A percentile compares a stretch with the other conserved stretches of the same genome.
Conservation (phyloP, 441 rosid genomes). For the Breynia disticha region DNA sequence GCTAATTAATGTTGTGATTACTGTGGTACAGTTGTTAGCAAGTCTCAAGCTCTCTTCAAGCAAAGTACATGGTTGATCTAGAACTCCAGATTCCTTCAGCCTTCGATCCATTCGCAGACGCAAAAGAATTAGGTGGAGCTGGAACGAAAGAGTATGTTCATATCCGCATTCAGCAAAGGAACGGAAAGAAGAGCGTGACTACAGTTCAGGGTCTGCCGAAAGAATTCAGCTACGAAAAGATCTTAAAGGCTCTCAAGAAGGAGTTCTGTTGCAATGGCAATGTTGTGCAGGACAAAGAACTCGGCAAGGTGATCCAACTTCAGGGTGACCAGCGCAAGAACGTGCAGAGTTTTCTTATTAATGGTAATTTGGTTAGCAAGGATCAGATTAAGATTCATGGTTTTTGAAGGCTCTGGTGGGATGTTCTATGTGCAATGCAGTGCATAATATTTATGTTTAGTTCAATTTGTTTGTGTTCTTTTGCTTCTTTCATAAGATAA, state of each 20-base stretch:
- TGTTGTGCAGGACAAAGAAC: constrained; percentile 75
- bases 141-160: constrained; percentile 81
- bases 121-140: constrained; percentile 38
- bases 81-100: constrained; percentile 49
- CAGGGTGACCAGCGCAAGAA: constrained; percentile 89
- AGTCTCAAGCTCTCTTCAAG: constrained; percentile 5
- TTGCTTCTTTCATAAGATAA: not conserved
- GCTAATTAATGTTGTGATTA: not conserved
- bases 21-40: not conserved
- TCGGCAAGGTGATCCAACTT: constrained; percentile 72
- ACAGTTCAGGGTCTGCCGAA: constrained; percentile 83
- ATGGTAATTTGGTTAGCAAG: constrained; percentile 41
- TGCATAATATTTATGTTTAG: not conserved
- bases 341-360: constrained; percentile 49
- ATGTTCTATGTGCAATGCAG: too few relatives aligned
- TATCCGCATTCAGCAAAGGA: constrained; percentile 77
- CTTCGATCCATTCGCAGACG: constrained; percentile 68
- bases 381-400: constrained; percentile 84
- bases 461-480: not conserved
- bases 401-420: constrained; percentile 21
- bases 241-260: constrained; percentile 79
- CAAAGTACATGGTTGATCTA: constrained; percentile 67
- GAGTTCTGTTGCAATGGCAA: constrained; percentile 94
- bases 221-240: constrained; percentile 71
- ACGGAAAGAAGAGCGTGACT: constrained; percentile 87